Evolutionary conservation across 176 grass and related monocot species (phyloP).

Genomic region (Aegilops tauschii): DNA sequence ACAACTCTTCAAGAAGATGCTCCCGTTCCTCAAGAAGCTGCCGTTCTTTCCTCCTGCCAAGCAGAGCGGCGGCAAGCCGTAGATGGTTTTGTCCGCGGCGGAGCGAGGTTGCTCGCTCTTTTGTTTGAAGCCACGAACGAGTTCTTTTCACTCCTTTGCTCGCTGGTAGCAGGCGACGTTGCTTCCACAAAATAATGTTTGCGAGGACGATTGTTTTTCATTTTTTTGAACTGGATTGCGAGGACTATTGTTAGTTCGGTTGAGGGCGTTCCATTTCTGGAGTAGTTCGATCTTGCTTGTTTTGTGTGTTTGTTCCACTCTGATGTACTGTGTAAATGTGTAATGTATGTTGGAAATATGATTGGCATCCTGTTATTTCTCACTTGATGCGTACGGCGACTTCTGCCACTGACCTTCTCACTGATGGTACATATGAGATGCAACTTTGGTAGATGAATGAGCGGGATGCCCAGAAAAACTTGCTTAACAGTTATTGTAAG

Average conservation of each 20-base stretch:
- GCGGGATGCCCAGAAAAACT: neutral
- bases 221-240: neutral
- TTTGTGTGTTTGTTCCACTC: neutral
- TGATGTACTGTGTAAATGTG: neutral
- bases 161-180: neutral
- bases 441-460: neutral
- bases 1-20: conserved; percentile 20
- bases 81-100: neutral
- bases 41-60: conserved; percentile 25
- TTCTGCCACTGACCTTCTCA: neutral
- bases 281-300: neutral
- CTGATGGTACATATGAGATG: neutral
- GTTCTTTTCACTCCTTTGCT: neutral
- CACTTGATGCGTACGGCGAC: neutral
- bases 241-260: neutral
- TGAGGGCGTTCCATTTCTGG: neutral
- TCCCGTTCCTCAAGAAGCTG: conserved; percentile 24
- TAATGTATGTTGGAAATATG: neutral
- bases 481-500: neutral
- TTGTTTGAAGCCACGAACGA: neutral
- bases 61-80: conserved; percentile 17
- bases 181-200: conserved; percentile 25
- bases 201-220: no score
- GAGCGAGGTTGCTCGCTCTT: neutral
- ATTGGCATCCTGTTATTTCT: neutral